Evolutionary conservation across 2,329 filamentous ascomycete genomes (phyloP).

Genomic region (Apiospora hydei): DNA sequence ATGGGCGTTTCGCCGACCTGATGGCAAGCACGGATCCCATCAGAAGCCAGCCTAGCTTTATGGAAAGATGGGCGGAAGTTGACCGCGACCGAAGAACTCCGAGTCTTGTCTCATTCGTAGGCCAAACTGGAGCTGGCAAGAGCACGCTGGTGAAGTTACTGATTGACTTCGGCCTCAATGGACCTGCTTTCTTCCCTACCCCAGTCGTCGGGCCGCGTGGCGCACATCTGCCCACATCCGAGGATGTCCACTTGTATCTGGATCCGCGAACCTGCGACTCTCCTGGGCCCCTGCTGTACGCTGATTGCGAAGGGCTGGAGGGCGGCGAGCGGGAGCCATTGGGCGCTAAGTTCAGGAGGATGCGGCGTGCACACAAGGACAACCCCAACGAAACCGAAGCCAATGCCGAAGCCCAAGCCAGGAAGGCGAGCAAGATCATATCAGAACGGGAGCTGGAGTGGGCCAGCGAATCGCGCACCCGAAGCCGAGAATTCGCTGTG

Average conservation of each 20-base stretch:
- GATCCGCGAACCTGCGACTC: slow-evolving; percentile 49
- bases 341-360: slow-evolving; percentile 30
- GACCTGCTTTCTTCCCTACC: slow-evolving; percentile 38
- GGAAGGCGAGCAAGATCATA: slow-evolving; percentile 24
- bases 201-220: slow-evolving; percentile 46
- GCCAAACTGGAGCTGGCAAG: slow-evolving; percentile 51
- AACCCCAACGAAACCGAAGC: neutral
- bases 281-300: slow-evolving; percentile 50
- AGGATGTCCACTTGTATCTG: slow-evolving; percentile 55
- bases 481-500: slow-evolving; percentile 44
- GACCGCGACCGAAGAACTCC: slow-evolving; percentile 36
- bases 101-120: slow-evolving; percentile 48
- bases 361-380: slow-evolving; percentile 10
- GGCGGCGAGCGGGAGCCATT: slow-evolving; percentile 47
- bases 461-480: slow-evolving; percentile 35
- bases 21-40: slow-evolving; percentile 36
- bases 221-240: slow-evolving; percentile 50
- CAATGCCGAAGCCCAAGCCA: neutral
- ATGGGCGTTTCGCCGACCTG: slow-evolving; percentile 47
- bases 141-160: slow-evolving; percentile 53
- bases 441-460: slow-evolving; percentile 32
- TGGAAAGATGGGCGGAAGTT: slow-evolving; percentile 24
- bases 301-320: slow-evolving; percentile 57
- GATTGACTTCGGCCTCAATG: slow-evolving; percentile 41
- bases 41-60: slow-evolving; percentile 12